Conservation (phyloP, 495 filamentous ascomycete species). For the Antarctomyces pellizariae region DNA sequence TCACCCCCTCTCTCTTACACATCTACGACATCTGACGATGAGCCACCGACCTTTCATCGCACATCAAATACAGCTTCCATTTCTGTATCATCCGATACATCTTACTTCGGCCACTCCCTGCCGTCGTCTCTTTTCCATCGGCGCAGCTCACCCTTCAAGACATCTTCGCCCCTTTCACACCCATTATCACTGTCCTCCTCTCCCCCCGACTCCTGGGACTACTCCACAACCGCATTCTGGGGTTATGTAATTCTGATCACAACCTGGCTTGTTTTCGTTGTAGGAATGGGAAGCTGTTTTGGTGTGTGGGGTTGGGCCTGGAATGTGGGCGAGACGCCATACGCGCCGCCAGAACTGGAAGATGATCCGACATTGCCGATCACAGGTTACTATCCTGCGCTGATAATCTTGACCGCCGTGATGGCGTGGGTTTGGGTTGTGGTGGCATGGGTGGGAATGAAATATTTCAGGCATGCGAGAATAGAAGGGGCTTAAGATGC, state of each 20-base stretch:
- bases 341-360: conserved; percentile 78
- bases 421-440: conserved; percentile 99
- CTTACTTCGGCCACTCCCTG: conserved; percentile 28
- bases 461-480: conserved; percentile 95
- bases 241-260: conserved; percentile 75
- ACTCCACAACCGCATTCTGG: conserved; percentile 88
- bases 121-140: conserved; percentile 20
- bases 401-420: conserved; percentile 76
- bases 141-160: conserved; percentile 24
- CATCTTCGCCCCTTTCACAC: conserved; percentile 36
- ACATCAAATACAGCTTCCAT: conserved; percentile 23
- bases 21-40: conserved; percentile 62
- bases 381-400: conserved; percentile 84
- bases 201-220: conserved; percentile 41
- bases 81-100: conserved; percentile 36
- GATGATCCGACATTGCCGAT: conserved; percentile 87
- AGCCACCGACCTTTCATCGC: conserved; percentile 17
- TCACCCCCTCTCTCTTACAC: conserved; percentile 38
- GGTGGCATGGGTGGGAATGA: conserved; percentile 95
- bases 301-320: conserved; percentile 99
- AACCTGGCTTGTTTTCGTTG: conserved; percentile 87
- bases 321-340: conserved; percentile 93
- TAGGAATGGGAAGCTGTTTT: conserved; percentile 84
- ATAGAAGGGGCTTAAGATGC: conserved; percentile 33
- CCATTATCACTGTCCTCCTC: conserved; percentile 21